phyloP scores from a whole-genome alignment of 805 yeast genomes.

The Candida easanensis region DNA sequence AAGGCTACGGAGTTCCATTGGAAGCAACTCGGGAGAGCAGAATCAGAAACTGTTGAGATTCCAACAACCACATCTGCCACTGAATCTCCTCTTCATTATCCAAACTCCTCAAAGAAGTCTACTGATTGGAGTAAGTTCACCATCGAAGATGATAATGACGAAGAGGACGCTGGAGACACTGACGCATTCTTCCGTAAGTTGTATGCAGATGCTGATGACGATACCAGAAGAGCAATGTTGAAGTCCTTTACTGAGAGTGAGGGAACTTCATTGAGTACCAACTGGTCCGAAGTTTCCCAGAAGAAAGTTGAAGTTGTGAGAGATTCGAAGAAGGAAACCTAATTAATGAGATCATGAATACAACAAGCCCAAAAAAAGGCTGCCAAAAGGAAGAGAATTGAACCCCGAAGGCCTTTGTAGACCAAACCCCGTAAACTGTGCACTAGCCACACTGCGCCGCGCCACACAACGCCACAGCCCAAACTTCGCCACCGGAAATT shows the following conservation, averaged over 20 bases:
- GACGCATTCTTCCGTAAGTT: slow-evolving; percentile 72
- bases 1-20: slow-evolving; percentile 51
- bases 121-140: slow-evolving; percentile 69
- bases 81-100: slow-evolving; percentile 37
- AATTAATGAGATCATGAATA: too few species aligned
- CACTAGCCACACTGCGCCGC: neutral
- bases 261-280: slow-evolving; percentile 91
- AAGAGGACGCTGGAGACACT: slow-evolving; percentile 45
- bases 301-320: slow-evolving; percentile 41
- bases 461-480: neutral
- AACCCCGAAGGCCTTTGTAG: too few species aligned
- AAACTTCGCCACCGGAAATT: neutral
- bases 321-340: too few species aligned
- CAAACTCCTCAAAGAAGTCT: slow-evolving; percentile 59
- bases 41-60: slow-evolving; percentile 8
- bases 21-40: slow-evolving; percentile 42
- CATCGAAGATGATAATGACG: slow-evolving; percentile 43
- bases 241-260: slow-evolving; percentile 90
- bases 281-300: slow-evolving; percentile 83
- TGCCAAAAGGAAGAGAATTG: too few species aligned
- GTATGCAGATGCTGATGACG: slow-evolving; percentile 80
- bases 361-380: too few species aligned
- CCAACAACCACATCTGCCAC: neutral
- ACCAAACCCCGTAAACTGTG: too few species aligned
- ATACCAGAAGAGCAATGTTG: slow-evolving; percentile 92